Conservation (phyloP, 768 basidiomycete species). For the Sporobolomyces phaffii region DNA sequence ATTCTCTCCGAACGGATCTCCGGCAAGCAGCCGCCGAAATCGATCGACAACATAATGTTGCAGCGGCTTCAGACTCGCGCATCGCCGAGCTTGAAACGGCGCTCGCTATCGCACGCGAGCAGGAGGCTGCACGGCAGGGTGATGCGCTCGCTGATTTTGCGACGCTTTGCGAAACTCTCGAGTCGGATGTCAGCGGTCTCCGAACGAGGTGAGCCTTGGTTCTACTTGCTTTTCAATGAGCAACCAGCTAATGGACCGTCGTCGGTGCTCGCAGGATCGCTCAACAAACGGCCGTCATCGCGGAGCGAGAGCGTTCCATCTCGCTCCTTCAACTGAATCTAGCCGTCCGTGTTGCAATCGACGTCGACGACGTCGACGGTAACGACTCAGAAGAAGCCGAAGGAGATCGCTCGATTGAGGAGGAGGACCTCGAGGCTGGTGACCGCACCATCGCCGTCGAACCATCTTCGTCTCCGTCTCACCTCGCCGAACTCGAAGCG, state of each 20-base stretch:
- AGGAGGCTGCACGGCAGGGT: background rate
- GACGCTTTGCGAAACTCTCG: conserved; percentile 9
- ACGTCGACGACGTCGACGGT: conserved; percentile 24
- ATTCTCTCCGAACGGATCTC: conserved; percentile 1
- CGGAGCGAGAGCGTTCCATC: conserved; percentile 6
- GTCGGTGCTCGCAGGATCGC: background rate
- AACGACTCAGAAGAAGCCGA: background rate
- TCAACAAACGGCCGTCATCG: background rate
- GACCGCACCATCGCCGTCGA: background rate
- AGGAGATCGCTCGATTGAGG: background rate
- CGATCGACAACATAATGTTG: background rate
- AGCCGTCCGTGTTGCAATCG: conserved; percentile 23
- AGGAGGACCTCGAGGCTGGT: background rate
- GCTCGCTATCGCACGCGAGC: background rate
- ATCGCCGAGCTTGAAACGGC: conserved; percentile 10
- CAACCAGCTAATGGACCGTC: background rate
- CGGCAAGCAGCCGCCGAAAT: background rate
- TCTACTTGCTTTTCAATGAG: background rate
- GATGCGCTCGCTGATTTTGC: conserved; percentile 18
- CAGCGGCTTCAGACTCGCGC: background rate
- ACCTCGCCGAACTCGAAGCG: background rate
- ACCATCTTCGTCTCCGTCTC: background rate
- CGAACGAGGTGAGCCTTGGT: background rate
- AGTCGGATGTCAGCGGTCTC: background rate
- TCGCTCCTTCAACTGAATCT: conserved; percentile 29